phyloP scores from a whole-genome alignment of 1,284 basidiomycete species.

The Heterobasidion annosum region DNA sequence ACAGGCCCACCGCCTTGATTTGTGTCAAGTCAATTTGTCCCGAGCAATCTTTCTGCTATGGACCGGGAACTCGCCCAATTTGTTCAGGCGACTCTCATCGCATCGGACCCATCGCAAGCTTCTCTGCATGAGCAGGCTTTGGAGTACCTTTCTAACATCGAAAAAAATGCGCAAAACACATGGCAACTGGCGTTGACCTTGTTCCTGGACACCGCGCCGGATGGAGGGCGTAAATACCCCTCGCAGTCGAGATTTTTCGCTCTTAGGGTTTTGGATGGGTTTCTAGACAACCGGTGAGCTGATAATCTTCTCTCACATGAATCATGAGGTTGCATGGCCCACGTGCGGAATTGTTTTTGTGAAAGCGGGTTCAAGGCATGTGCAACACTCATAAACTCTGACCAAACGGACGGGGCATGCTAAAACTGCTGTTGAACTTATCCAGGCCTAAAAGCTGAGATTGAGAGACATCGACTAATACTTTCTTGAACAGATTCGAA shows the following conservation, averaged over 20 bases:
- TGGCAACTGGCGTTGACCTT: slow-evolving; percentile 75
- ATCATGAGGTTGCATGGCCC: too few species aligned
- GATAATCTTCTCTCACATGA: not conserved
- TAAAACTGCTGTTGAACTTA: too few species aligned
- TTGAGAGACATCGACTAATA: not conserved
- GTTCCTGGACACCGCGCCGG: slow-evolving; percentile 54
- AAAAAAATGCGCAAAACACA: slow-evolving; percentile 65
- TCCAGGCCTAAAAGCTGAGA: not conserved
- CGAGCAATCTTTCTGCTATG: slow-evolving; percentile 28
- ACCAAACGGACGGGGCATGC: too few species aligned
- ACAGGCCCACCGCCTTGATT: not conserved
- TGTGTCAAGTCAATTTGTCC: slow-evolving; percentile 2
- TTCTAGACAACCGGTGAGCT: slow-evolving; percentile 76
- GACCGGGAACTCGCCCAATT: slow-evolving; percentile 69
- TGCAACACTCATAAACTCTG: not conserved
- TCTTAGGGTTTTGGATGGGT: slow-evolving; percentile 79
- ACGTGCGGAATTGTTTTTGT: too few species aligned
- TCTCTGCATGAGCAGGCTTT: slow-evolving; percentile 73
- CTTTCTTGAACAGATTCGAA: slow-evolving; percentile 45
- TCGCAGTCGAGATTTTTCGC: slow-evolving; percentile 79
- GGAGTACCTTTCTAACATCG: slow-evolving; percentile 69
- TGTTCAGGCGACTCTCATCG: slow-evolving; percentile 77
- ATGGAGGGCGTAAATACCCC: slow-evolving; percentile 58
- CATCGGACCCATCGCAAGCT: slow-evolving; percentile 67
- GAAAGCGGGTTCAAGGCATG: not conserved